Conservation (phyloP, 257 asterid genomes). For the Gentiana macrophylla region DNA sequence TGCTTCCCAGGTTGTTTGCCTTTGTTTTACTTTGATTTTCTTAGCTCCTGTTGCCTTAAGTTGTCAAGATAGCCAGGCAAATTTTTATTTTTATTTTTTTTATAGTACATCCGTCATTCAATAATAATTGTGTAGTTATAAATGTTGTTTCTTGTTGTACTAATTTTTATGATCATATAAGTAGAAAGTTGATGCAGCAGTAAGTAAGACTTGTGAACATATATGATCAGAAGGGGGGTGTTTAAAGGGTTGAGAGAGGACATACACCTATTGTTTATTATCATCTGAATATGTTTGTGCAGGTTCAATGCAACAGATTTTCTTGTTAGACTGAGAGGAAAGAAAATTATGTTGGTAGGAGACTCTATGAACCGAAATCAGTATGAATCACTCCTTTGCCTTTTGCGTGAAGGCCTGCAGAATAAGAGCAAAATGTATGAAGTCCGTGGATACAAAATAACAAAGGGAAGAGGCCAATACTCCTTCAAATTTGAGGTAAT, state of each 20-base stretch:
- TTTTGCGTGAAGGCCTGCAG: conserved; percentile 58
- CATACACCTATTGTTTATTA: background rate
- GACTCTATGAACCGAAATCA: conserved; percentile 99
- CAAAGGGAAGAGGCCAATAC: conserved; percentile 89
- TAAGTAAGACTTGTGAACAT: too few species aligned
- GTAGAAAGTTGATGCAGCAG: too few species aligned
- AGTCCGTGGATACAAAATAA: conserved; percentile 70
- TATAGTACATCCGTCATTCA: too few species aligned
- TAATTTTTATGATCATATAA: too few species aligned
- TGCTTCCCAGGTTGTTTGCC: conserved; percentile 63
- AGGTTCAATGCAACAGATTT: conserved; percentile 87
- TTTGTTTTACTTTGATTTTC: too few species aligned
- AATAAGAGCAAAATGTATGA: conserved; percentile 87
- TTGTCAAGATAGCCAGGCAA: too few species aligned
- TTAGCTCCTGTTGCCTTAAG: background rate
- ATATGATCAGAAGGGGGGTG: too few species aligned
- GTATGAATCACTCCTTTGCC: conserved; percentile 89
- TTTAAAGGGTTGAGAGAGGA: background rate
- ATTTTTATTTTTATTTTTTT: too few species aligned
- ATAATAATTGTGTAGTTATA: too few species aligned
- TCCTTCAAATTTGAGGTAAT: conserved; percentile 83
- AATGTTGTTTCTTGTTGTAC: too few species aligned
- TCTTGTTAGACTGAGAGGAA: conserved; percentile 79
- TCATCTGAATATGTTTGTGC: conserved; percentile 6
- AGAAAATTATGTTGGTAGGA: conserved; percentile 85